Evolutionary conservation across 2,329 filamentous ascomycete genomes (phyloP).

Genomic region (Penicillium griseofulvum): DNA sequence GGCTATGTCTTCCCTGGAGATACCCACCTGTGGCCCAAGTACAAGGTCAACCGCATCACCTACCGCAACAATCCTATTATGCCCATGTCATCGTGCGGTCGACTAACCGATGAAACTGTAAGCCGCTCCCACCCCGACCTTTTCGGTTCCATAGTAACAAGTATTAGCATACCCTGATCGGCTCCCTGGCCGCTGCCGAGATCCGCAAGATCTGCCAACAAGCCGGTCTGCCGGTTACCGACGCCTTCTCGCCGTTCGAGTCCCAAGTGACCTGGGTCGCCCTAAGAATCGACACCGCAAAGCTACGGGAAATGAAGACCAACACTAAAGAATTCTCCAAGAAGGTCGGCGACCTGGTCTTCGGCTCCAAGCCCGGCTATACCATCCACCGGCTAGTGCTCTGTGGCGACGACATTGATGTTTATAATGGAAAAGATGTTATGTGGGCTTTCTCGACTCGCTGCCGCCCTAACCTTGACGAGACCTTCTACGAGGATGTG

Average conservation of each 20-base stretch:
- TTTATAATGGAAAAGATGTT: conserved; percentile 47
- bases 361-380: conserved; percentile 43
- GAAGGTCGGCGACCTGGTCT: conserved; percentile 45
- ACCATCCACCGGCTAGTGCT: conserved; percentile 48
- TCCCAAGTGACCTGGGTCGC: conserved; percentile 51
- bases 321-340: conserved; percentile 41
- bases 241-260: conserved; percentile 48
- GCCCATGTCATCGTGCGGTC: conserved; percentile 46
- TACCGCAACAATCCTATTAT: conserved; percentile 50
- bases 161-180: conserved; percentile 40
- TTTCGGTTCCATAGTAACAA: background rate
- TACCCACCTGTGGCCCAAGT: conserved; percentile 39
- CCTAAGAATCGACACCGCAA: conserved; percentile 57
- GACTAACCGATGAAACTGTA: conserved; percentile 47
- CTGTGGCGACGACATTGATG: conserved; percentile 52
- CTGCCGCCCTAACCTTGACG: conserved; percentile 47
- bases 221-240: conserved; percentile 44
- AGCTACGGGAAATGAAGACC: conserved; percentile 56
- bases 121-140: conserved; percentile 10
- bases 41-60: conserved; percentile 49
- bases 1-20: conserved; percentile 48
- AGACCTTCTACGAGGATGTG: conserved; percentile 48
- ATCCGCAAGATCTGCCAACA: conserved; percentile 40
- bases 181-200: conserved; percentile 45
- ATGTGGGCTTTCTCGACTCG: conserved; percentile 52